A percentile compares a stretch with the other conserved stretches of the same genome.
phyloP scores from a whole-genome alignment of 2,329 filamentous ascomycete genomes.

The Orbilia brochopaga region DNA sequence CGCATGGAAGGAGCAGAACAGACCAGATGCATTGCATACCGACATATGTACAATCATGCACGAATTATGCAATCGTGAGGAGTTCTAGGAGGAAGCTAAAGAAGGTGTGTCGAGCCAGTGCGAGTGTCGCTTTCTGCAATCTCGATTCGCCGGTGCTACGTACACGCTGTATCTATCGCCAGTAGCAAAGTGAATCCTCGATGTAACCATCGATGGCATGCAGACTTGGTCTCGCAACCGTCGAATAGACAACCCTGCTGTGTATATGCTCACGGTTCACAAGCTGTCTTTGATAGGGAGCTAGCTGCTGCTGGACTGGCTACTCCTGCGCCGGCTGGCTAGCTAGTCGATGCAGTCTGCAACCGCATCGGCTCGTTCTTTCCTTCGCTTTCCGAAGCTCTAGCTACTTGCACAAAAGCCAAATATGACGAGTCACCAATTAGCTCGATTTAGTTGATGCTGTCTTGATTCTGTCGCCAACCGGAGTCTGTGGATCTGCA shows the following conservation, averaged over 20 bases:
- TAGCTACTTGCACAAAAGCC: background rate
- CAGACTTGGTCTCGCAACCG: conserved; percentile 1
- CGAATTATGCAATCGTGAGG: conserved; percentile 44
- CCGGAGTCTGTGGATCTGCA: background rate
- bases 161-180: background rate
- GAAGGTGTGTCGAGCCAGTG: conserved; percentile 14
- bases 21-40: conserved; percentile 1
- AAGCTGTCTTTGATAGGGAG: background rate
- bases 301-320: too few relatives aligned
- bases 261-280: background rate
- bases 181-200: background rate
- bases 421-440: background rate
- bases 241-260: background rate
- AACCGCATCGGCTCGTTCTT: conserved; percentile 31
- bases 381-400: conserved; percentile 20
- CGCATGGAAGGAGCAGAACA: conserved; percentile 18
- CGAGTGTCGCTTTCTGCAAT: conserved; percentile 30
- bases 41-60: conserved; percentile 29
- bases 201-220: conserved; percentile 6
- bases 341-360: conserved; percentile 13
- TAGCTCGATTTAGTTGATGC: background rate
- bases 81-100: conserved; percentile 22
- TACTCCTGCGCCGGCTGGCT: background rate
- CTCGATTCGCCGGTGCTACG: conserved; percentile 24
- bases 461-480: background rate